phyloP scores from a whole-genome alignment of 2,329 filamentous ascomycete species.

The Xylaria sp. region DNA sequence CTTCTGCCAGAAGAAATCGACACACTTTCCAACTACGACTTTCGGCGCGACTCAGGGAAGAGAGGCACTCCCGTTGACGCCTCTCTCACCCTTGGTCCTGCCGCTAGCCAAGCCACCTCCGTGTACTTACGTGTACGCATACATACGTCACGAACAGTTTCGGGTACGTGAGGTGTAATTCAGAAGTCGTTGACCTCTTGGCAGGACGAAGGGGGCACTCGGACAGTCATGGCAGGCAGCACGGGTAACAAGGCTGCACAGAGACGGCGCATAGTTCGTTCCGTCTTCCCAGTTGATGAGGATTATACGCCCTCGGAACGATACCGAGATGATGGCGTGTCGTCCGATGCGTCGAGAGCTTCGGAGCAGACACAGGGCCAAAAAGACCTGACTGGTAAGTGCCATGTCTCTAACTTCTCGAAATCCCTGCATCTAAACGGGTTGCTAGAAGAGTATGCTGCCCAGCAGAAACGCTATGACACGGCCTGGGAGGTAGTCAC shows the following conservation, averaged over 20 bases:
- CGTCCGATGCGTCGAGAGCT: slow-evolving; percentile 41
- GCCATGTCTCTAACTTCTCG: slow-evolving; percentile 23
- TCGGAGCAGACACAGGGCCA: slow-evolving; percentile 8
- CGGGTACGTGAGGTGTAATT: not conserved
- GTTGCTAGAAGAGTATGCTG: slow-evolving; percentile 30
- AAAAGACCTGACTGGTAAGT: slow-evolving; percentile 17
- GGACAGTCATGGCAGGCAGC: slow-evolving; percentile 29
- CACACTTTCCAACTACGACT: not conserved
- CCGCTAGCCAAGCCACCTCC: not conserved
- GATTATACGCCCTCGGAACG: slow-evolving; percentile 35
- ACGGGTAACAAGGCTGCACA: slow-evolving; percentile 41
- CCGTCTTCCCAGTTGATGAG: slow-evolving; percentile 49
- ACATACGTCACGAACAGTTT: not conserved
- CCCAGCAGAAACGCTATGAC: slow-evolving; percentile 54
- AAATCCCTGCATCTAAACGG: slow-evolving; percentile 19
- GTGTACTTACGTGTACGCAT: not conserved
- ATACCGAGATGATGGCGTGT: slow-evolving; percentile 39
- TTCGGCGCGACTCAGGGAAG: not conserved
- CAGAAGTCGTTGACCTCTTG: not conserved
- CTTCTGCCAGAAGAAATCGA: not conserved
- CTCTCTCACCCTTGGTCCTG: not conserved
- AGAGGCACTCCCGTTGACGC: not conserved
- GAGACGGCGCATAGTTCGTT: slow-evolving; percentile 48
- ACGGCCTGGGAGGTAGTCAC: slow-evolving; percentile 59
- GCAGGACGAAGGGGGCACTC: not conserved